These are phyloP conservation scores for Ceratocystis variospora DNA, from an alignment of 2,329 filamentous ascomycete species.

Conservation along the genomic window DNA sequence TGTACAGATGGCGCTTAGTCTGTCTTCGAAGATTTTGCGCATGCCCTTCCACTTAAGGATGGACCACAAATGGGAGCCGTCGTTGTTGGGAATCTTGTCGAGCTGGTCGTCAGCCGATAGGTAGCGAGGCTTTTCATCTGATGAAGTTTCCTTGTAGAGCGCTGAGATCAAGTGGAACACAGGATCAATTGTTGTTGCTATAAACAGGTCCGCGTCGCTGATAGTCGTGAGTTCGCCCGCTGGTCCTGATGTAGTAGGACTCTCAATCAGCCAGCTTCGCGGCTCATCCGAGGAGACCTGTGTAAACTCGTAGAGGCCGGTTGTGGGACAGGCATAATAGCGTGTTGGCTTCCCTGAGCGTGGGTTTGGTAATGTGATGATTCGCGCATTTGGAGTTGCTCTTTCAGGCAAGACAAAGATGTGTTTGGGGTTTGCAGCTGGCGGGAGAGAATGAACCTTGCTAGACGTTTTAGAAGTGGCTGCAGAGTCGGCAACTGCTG, in stretches of 20 bases:
- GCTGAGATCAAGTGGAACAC: slow-evolving; percentile 71
- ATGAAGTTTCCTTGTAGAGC: slow-evolving; percentile 35
- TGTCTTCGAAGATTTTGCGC: slow-evolving; percentile 42
- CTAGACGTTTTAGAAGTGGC: slow-evolving; percentile 25
- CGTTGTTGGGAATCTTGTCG: slow-evolving; percentile 42
- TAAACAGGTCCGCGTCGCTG: slow-evolving; percentile 52
- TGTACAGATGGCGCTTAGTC: slow-evolving; percentile 64
- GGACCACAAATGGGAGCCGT: slow-evolving; percentile 43
- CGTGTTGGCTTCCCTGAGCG: slow-evolving; percentile 40
- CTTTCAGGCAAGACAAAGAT: slow-evolving; percentile 49
- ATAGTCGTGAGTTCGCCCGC: slow-evolving; percentile 9
- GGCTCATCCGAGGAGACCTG: slow-evolving; percentile 38
- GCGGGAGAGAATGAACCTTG: slow-evolving; percentile 30
- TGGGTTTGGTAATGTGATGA: slow-evolving; percentile 48
- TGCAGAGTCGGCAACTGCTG: slow-evolving; percentile 23
- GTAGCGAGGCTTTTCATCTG: slow-evolving; percentile 46
- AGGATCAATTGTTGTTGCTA: slow-evolving; percentile 74
- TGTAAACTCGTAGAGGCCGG: slow-evolving; percentile 53
- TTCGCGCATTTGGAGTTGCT: slow-evolving; percentile 39
- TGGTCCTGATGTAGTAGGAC: slow-evolving; percentile 12
- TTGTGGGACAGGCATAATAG: slow-evolving; percentile 48
- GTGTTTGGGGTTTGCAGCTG: slow-evolving; percentile 34
- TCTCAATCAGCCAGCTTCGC: slow-evolving; percentile 47
- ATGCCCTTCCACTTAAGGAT: slow-evolving; percentile 38
- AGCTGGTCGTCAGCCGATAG: slow-evolving; percentile 59